Evolutionary conservation across 208 protist genomes (phyloP).

Genomic region (Trypanosoma conorhini): DNA sequence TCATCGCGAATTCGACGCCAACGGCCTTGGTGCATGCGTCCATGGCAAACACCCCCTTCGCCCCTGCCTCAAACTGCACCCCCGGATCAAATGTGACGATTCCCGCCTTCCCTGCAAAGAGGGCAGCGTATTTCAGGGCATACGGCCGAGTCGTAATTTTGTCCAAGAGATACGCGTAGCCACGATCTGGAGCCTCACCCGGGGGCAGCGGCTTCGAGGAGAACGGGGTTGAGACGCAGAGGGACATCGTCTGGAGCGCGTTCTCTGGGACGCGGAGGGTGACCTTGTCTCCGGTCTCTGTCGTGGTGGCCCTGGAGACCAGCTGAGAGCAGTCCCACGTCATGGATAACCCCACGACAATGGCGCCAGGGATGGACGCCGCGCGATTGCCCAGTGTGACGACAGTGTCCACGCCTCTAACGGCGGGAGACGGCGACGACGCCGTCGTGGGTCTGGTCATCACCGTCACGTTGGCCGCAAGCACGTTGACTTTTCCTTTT

Average conservation of each 20-base stretch:
- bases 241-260: constrained; percentile 30
- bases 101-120: constrained; percentile 35
- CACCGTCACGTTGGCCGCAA: constrained; percentile 47
- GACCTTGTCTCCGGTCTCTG: constrained; percentile 26
- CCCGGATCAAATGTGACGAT: constrained; percentile 40
- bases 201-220: neutral
- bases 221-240: constrained; percentile 59
- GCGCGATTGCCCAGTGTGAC: constrained; percentile 35
- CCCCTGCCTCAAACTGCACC: constrained; percentile 35
- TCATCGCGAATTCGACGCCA: constrained; percentile 29
- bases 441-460: constrained; percentile 32
- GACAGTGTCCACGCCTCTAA: constrained; percentile 49
- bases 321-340: constrained; percentile 31
- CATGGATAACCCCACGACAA: constrained; percentile 55
- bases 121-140: constrained; percentile 41
- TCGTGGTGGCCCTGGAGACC: constrained; percentile 34
- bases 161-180: constrained; percentile 41
- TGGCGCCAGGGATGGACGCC: constrained; percentile 24
- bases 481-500: constrained; percentile 11
- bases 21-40: constrained; percentile 5
- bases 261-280: constrained; percentile 46
- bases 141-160: constrained; percentile 38
- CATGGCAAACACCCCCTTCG: constrained; percentile 14
- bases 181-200: constrained; percentile 19
- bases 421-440: constrained; percentile 32